Evolutionary conservation across 768 basidiomycete species (phyloP), one percentile per base, ranked within the genome.

Genomic region (Pholiota molesta): DNA sequence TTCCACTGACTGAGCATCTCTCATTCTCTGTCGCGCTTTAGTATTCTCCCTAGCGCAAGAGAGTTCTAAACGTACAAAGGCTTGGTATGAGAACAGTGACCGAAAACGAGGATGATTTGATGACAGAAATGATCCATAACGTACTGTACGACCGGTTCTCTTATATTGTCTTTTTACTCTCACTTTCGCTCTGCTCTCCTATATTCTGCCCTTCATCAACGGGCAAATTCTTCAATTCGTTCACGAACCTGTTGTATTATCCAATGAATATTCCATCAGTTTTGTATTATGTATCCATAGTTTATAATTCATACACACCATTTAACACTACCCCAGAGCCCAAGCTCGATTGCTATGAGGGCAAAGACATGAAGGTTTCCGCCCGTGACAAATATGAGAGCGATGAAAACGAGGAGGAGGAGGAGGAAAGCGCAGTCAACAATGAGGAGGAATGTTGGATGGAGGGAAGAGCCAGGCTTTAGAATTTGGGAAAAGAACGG

Each of bases 31-130:
- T 60, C 39, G 39, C 54, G 11, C 37, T 55, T 17, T 62, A 97
- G 95, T 97, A 60, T 97, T 97, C 73, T 77, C 85, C 11, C 77
- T 94, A 64, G 94, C 93, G 16, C 94, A 96, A 70, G 91, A 94
- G 60, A 92, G 90, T 62, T 84, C 86, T 49, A 88, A 85, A 70
- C 78, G 81, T 64, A 90, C 88, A 65, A 95, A 94, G 74, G 75
- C 75, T 57, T 97, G 95, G 95, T 90, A 94, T 74, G 94, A 95
- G 68, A 85, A 85, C 59, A 86, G 79, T 66, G 86, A 89, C 59
- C 83, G 79, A 55, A 73, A 76, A 17, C 80, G 80, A 63, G 78
- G 83, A 64, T 88, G 67, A 81, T n/a, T 37, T 31, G 31, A 31
- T 31, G 31, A 31, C 31, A 31, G 31, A 31, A 31, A 31, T 31